phyloP scores from a whole-genome alignment of 2,329 filamentous ascomycete species.

The Phialophora chinensis region DNA sequence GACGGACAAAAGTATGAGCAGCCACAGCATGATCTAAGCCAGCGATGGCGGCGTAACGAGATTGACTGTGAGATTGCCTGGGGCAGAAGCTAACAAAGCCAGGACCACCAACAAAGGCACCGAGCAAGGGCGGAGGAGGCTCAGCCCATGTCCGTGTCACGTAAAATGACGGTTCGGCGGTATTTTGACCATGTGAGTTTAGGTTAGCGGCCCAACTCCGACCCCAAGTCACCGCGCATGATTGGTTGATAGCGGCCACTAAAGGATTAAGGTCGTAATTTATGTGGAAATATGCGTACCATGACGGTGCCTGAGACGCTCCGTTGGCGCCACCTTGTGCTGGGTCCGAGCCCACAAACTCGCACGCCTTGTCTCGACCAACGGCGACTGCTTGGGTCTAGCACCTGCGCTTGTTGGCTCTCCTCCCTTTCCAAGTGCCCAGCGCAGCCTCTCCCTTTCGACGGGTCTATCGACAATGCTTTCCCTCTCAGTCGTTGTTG shows the following conservation, averaged over 20 bases:
- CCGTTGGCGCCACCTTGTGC: constrained; percentile 15
- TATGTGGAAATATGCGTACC: not conserved
- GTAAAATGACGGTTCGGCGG: constrained; percentile 23
- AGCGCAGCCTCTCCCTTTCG: constrained; percentile 21
- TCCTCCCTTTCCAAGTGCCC: constrained; percentile 21
- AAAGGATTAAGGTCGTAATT: constrained; percentile 5
- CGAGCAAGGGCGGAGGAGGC: constrained; percentile 9
- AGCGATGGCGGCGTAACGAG: constrained; percentile 20
- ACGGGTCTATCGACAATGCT: constrained; percentile 22
- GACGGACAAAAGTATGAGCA: constrained; percentile 5
- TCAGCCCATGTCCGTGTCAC: constrained; percentile 22
- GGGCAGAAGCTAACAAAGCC: constrained; percentile 16
- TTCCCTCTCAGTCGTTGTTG: constrained; percentile 19
- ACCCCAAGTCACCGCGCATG: fast-evolving
- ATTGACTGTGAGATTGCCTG: constrained; percentile 32
- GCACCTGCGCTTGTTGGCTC: constrained; percentile 23
- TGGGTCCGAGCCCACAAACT: constrained; percentile 13
- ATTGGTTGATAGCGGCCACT: not conserved
- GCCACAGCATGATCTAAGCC: constrained; percentile 15
- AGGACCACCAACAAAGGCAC: constrained; percentile 12
- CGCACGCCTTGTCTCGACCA: constrained; percentile 26
- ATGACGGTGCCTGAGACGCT: constrained; percentile 18
- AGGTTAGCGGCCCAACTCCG: constrained; percentile 7
- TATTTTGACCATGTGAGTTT: constrained; percentile 14
- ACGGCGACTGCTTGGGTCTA: constrained; percentile 15